Percentiles rank a stretch among this genome's conserved stretches.
phyloP scores from a whole-genome alignment of 2,329 filamentous ascomycete genomes.

The Aspergillus quadrilineatus region DNA sequence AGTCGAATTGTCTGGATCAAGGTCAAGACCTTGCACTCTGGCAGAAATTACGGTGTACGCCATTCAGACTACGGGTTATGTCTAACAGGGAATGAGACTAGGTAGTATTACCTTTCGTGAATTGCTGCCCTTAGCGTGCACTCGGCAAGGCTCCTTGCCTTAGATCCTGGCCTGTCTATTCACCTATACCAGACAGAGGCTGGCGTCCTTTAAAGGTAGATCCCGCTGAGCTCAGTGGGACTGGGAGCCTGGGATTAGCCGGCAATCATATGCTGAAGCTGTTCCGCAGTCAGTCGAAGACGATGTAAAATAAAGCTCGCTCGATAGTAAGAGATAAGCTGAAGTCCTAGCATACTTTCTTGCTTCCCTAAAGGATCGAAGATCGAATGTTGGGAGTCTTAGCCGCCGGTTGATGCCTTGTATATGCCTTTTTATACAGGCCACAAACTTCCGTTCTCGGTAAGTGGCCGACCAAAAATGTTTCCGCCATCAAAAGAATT shows the following conservation, averaged over 20 bases:
- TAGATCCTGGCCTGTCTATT: no score
- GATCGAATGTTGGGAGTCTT: not conserved
- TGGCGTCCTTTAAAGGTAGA: not conserved
- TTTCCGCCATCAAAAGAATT: constrained; percentile 20
- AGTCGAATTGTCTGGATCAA: not conserved
- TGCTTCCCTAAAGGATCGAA: not conserved
- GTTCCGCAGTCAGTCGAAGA: not conserved
- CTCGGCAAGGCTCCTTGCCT: no score
- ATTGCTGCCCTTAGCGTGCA: no score
- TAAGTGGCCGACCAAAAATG: constrained; percentile 28
- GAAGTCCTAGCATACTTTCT: not conserved
- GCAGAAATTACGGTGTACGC: not conserved
- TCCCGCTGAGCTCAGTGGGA: not conserved
- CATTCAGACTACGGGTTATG: no score
- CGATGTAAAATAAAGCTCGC: not conserved
- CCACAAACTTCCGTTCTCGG: constrained; percentile 15
- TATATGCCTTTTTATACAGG: constrained; percentile 8
- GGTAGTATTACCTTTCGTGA: no score
- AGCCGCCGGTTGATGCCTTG: not conserved
- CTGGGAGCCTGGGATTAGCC: not conserved
- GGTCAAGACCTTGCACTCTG: not conserved
- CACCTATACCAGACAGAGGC: not conserved
- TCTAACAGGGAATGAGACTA: no score
- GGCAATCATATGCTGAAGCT: not conserved
- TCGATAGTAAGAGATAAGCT: not conserved